Base-by-base conservation (phyloP, 23 red algal species). In the Gracilariopsis chorda region DNA sequence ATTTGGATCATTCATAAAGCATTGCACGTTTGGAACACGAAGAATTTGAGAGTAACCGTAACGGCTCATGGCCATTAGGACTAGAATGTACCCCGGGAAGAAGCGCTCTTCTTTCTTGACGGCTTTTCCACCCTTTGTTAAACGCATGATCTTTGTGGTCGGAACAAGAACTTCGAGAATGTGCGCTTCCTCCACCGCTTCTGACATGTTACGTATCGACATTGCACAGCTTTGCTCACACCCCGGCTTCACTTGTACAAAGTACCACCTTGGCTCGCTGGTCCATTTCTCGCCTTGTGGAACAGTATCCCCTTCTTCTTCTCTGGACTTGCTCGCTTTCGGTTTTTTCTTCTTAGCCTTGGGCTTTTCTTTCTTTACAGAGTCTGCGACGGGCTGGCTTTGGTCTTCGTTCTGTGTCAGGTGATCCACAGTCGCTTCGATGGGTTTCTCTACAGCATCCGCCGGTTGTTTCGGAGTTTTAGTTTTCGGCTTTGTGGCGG, bases 71-170 rank as follows among this genome's bases (percentile, higher is more conserved):
- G 83, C 70, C 81, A 96, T 91, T 6, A 76, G 46, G 36, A 96
- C 87, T 53, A 96, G 51, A 30, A 92, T 80, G 57, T 96, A 96
- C 39, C 94, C 82, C 1, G 94, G 94, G 44, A 96, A 96, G 20
- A 92, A 71, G 23, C 88, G 79, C 80, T 96, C 94, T 34, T 96
- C 85, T 48, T 85, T 86, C 53, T 74, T 90, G 33, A 69, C 51
- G 19, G 80, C 80, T 84, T 92, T 78, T 34, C 87, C 87, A 27
- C 79, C 80, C 68, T 86, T 84, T 42, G 94, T 88, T 21, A 96
- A 48, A n/a, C 74, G 78, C 87, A 92, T 77, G 47, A 87, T 86
- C 48, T 56, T 88, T n/a, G 90, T 85, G 46, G 72, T 75, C 6
- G 94, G 94, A 10, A 96, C 94, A 28, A 96, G 52, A 7, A 88